Base-by-base conservation (phyloP, 2,329 filamentous ascomycete species). In the Whalleya microplaca region DNA sequence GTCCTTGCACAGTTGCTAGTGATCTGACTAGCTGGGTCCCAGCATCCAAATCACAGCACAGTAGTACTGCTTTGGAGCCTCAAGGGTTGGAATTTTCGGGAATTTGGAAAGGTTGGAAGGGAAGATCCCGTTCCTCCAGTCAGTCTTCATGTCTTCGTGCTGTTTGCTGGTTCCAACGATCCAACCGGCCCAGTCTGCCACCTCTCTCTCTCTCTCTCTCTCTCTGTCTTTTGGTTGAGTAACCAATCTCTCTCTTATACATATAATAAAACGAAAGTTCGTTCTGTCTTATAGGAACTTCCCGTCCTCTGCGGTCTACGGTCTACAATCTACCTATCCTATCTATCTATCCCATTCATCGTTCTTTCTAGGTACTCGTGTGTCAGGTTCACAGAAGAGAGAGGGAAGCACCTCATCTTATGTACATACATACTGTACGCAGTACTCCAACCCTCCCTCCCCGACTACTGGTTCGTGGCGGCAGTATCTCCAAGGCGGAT, bases 401-500 rank as follows among this genome's bases (percentile, higher is more conserved):
- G 32, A 37, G 32, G 32, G 37, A 44, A 54, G 53, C 47, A 54
- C 48, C 40, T 51, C 51, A 51, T 53, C 51, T 46, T 54, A 51
- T 54, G 20, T 21, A 21, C 19, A 21, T 54, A 40, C 42, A 51
- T 41, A 12, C 37, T 43, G 23, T 27, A 41, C 53, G 42, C 45
- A 20, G 48, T 45, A 27, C 51, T 53, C 51, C 51, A 58, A 58
- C 56, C 27, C 48, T 52, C 16, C 12, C 46, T 50, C 18, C 29
- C 55, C 41, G 53, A 53, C 55, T 56, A 58, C 58, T 61, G 63
- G 67, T 54, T 60, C 56, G 59, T 52, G 10, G 32, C 56, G 56
- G 60, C 63, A 61, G 61, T 58, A 60, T 57, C 57, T 58, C 52
- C 58, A 52, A 57, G 56, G 59, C 65, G 67, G 67, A 70, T 70